phyloP scores from a whole-genome alignment of 768 basidiomycete species.

The Hydnomerulius pinastri region DNA sequence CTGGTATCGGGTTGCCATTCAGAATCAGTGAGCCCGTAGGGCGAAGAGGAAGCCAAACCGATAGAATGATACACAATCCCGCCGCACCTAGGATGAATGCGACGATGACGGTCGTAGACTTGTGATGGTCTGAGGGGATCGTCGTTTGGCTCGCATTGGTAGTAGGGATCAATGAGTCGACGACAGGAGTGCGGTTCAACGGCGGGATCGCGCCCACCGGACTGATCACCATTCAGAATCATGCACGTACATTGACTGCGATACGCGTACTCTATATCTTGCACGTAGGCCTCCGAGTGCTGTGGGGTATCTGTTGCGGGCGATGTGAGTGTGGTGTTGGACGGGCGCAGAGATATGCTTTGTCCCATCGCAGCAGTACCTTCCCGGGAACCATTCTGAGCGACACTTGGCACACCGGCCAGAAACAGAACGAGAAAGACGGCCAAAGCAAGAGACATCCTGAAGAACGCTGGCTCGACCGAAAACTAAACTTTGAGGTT shows the following conservation, averaged over 20 bases:
- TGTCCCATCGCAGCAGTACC: too few species aligned
- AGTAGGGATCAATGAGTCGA: conserved; percentile 15
- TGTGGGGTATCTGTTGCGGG: too few species aligned
- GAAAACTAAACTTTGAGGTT: too few species aligned
- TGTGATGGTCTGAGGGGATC: conserved; percentile 1
- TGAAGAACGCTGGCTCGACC: too few species aligned
- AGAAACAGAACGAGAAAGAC: too few species aligned
- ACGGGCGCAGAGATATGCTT: too few species aligned
- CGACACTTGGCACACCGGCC: too few species aligned
- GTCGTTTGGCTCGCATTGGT: not conserved
- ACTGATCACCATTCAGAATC: conserved; percentile 3
- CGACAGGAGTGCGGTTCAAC: conserved; percentile 3
- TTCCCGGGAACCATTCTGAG: too few species aligned
- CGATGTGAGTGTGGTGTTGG: too few species aligned
- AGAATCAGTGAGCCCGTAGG: not conserved
- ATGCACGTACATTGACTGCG: not conserved
- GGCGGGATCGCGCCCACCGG: not conserved
- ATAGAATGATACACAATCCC: conserved; percentile 2
- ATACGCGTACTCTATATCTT: conserved; percentile 10
- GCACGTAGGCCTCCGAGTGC: too few species aligned
- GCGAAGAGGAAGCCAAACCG: conserved; percentile 9
- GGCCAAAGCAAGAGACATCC: too few species aligned
- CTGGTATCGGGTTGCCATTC: conserved; percentile 1
- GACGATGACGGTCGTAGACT: not conserved
- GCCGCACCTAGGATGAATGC: conserved; percentile 1